Percentiles rank a stretch among this genome's conserved stretches.
Evolutionary conservation across 352 stramenopile genomes (phyloP).

Genomic region (Elongisporangium prolatum): DNA sequence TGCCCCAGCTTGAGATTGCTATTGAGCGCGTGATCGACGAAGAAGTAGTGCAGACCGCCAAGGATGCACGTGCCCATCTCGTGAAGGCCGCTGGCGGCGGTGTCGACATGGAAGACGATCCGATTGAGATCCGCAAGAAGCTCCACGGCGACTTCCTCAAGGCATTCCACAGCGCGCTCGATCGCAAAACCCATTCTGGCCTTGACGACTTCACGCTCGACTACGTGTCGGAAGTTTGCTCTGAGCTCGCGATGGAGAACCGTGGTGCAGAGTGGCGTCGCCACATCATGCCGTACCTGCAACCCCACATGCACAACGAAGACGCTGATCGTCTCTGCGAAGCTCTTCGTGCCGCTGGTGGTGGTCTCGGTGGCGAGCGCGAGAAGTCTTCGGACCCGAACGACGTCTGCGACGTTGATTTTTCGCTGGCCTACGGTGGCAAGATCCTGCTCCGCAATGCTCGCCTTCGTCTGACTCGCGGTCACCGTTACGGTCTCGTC

Average conservation of each 20-base stretch:
- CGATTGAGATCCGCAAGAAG: constrained; percentile 48
- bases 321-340: constrained; percentile 49
- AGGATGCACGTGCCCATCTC: constrained; percentile 52
- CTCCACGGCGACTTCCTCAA: constrained; percentile 39
- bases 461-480: constrained; percentile 91
- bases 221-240: constrained; percentile 61
- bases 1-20: constrained; percentile 90
- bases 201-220: constrained; percentile 48
- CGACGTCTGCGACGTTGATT: constrained; percentile 67
- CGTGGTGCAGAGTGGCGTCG: constrained; percentile 48
- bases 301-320: constrained; percentile 46
- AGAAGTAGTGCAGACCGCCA: constrained; percentile 78
- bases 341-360: constrained; percentile 41
- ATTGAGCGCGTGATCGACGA: constrained; percentile 91
- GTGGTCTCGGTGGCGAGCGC: constrained; percentile 42
- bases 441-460: constrained; percentile 98
- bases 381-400: constrained; percentile 60
- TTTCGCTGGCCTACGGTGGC: constrained; percentile 68
- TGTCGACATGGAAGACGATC: constrained; percentile 44
- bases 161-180: constrained; percentile 38
- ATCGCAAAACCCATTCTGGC: constrained; percentile 36
- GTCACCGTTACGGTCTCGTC: constrained; percentile 94
- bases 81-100: constrained; percentile 53
- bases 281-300: constrained; percentile 48
- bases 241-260: constrained; percentile 52